A percentile compares a stretch with the other conserved stretches of the same genome.
These are phyloP conservation scores for Ophiostoma himal-ulmi DNA, from an alignment of 2,329 filamentous ascomycete genomes.

Conservation along the genomic window DNA sequence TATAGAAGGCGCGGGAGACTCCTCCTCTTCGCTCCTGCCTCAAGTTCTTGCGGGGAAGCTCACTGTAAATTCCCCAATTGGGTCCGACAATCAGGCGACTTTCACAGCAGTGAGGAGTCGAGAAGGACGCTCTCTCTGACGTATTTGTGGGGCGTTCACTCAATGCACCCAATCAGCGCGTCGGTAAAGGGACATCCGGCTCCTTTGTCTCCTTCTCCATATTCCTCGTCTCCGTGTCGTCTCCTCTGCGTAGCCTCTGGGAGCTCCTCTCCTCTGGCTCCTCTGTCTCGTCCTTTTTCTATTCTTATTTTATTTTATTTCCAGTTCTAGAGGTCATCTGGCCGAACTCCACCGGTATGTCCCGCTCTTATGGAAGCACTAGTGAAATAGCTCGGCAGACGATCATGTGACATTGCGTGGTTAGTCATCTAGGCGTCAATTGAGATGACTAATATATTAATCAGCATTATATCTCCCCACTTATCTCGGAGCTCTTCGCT, in stretches of 20 bases:
- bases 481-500: constrained; percentile 11
- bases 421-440: background rate
- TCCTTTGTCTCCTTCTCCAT: background rate
- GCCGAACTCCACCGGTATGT: background rate
- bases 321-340: background rate
- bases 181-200: background rate
- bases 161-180: background rate
- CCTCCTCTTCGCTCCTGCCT: background rate
- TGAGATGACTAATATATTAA: background rate
- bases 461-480: background rate
- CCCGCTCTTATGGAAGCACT: background rate
- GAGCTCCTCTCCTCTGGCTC: no score
- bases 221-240: background rate
- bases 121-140: background rate
- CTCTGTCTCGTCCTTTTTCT: background rate
- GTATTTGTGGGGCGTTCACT: background rate
- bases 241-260: background rate
- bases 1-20: background rate
- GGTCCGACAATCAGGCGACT: background rate
- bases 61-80: background rate
- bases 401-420: background rate
- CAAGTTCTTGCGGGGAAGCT: constrained; percentile 17
- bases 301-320: background rate
- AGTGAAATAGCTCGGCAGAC: background rate
- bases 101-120: background rate